Base-by-base conservation (phyloP, 495 filamentous ascomycete species). In the Aspergillus leporis region DNA sequence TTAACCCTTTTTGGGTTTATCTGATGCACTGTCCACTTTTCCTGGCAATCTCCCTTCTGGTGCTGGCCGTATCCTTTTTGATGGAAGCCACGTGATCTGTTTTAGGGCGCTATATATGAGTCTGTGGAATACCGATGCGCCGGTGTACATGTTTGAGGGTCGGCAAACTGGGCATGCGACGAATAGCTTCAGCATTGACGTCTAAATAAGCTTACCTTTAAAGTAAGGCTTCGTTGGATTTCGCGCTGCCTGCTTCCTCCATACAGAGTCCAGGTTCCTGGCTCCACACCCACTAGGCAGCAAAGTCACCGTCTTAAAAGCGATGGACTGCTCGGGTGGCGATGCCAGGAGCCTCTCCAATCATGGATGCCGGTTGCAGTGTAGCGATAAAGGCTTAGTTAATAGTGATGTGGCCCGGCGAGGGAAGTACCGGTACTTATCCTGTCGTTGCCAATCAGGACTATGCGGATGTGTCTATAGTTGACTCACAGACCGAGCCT, bases 201-300 rank as follows among this genome's bases (percentile, higher is more conserved):
- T 62, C 41, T 21, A 63, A 52, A 62, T 66, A 66, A 66, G 64
- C 64, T 62, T 66, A 66, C 61, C 53, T 61, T 63, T 60, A 40
- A 62, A 52, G 55, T 34, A 19, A n/a, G 45, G 23, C 22, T 21
- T 30, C 43, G 28, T 10, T 48, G 40, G 7, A 28, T 34, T 32
- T 30, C 21, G 28, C 13, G 43, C 36, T 43, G 19, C 28, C 14
- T 47, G 16, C 14, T 38, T 21, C 40, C 38, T 52, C 58, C 61
- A 60, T 46, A 38, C 55, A 36, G 51, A 51, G 41, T 31, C 55
- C 8, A 59, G 54, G 22, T n/a, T 21, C 28, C 50, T 30, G 45
- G 58, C 58, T 61, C 62, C 62, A 64, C 62, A 21, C n/a, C 46
- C 34, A 31, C 56, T 64, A 64, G 62, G 62, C 62, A 64, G 58